A percentile compares a stretch with the other conserved stretches of the same genome.
Evolutionary conservation across 169 alveolate genomes (phyloP).

Genomic region (Hammondia hammondi): DNA sequence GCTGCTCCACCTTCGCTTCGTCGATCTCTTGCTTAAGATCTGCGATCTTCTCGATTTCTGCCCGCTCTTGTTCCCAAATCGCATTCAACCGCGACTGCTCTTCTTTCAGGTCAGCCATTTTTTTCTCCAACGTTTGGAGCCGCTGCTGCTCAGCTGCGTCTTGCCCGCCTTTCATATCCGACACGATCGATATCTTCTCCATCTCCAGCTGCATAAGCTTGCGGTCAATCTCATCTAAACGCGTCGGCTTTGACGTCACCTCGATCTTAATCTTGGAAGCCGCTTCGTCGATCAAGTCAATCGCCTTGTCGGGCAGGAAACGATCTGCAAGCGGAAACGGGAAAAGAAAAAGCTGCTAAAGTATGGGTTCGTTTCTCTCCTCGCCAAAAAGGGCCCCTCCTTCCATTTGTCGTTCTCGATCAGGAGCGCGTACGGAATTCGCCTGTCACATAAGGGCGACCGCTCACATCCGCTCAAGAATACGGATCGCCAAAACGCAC

Average conservation of each 20-base stretch:
- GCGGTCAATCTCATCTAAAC: slow-evolving; percentile 83
- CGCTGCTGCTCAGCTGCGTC: slow-evolving; percentile 46
- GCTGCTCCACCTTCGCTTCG: slow-evolving; percentile 83
- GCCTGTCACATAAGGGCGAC: too few relatives aligned
- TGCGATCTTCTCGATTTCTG: slow-evolving; percentile 78
- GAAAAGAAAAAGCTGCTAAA: background rate
- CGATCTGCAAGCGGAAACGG: slow-evolving; percentile 65
- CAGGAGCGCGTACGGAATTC: too few relatives aligned
- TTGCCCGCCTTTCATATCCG: slow-evolving; percentile 64
- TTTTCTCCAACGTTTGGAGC: slow-evolving; percentile 25
- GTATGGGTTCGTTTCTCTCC: too few relatives aligned
- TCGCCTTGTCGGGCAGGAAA: slow-evolving; percentile 84
- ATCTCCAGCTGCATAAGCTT: slow-evolving; percentile 82
- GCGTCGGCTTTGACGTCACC: slow-evolving; percentile 82
- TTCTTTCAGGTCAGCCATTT: slow-evolving; percentile 42
- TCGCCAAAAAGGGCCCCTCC: too few relatives aligned
- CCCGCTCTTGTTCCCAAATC: slow-evolving; percentile 82
- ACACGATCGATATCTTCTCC: slow-evolving; percentile 79
- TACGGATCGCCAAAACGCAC: background rate
- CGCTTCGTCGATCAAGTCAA: slow-evolving; percentile 72
- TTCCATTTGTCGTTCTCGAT: too few relatives aligned
- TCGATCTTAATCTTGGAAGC: slow-evolving; percentile 60
- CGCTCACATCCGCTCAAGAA: background rate
- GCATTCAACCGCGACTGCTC: slow-evolving; percentile 78
- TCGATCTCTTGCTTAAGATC: slow-evolving; percentile 84